phyloP scores from a whole-genome alignment of 1,139 yeast species.

The Hyphopichia fennica region DNA sequence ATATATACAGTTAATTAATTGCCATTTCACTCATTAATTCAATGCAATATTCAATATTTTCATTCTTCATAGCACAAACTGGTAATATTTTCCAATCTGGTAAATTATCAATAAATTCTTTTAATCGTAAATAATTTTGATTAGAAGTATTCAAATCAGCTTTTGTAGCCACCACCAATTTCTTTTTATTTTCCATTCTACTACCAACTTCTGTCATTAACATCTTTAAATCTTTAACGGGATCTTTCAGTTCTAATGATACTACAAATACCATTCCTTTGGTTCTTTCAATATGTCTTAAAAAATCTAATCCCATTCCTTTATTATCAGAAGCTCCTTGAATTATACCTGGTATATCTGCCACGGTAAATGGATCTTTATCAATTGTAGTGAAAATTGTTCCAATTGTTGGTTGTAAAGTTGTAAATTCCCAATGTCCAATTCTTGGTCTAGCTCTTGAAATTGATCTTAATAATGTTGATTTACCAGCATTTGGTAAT shows the following conservation, averaged over 20 bases:
- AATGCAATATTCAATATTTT: slow-evolving; percentile 71
- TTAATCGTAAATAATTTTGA: slow-evolving; percentile 43
- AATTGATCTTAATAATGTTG: slow-evolving; percentile 83
- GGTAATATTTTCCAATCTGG: slow-evolving; percentile 71
- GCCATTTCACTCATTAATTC: slow-evolving; percentile 70
- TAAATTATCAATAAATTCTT: slow-evolving; percentile 20
- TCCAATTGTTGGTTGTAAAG: slow-evolving; percentile 89
- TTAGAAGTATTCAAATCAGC: slow-evolving; percentile 70
- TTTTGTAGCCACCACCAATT: slow-evolving; percentile 84
- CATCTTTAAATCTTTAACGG: slow-evolving; percentile 60
- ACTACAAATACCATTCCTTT: slow-evolving; percentile 87
- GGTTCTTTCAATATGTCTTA: slow-evolving; percentile 89
- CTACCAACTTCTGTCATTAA: slow-evolving; percentile 72
- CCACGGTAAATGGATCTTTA: slow-evolving; percentile 81
- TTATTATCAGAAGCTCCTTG: slow-evolving; percentile 80
- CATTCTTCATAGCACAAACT: slow-evolving; percentile 73
- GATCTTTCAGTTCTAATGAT: slow-evolving; percentile 65
- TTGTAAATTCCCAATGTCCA: slow-evolving; percentile 97
- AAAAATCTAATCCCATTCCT: slow-evolving; percentile 92
- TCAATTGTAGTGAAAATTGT: slow-evolving; percentile 72
- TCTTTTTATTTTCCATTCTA: slow-evolving; percentile 58
- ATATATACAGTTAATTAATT: too few relatives aligned
- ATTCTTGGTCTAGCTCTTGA: slow-evolving; percentile 87
- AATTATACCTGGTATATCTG: slow-evolving; percentile 95
- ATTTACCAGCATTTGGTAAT: slow-evolving; percentile 94